Base-by-base conservation (phyloP, 2,329 filamentous ascomycete species). In the Talaromyces sp. region DNA sequence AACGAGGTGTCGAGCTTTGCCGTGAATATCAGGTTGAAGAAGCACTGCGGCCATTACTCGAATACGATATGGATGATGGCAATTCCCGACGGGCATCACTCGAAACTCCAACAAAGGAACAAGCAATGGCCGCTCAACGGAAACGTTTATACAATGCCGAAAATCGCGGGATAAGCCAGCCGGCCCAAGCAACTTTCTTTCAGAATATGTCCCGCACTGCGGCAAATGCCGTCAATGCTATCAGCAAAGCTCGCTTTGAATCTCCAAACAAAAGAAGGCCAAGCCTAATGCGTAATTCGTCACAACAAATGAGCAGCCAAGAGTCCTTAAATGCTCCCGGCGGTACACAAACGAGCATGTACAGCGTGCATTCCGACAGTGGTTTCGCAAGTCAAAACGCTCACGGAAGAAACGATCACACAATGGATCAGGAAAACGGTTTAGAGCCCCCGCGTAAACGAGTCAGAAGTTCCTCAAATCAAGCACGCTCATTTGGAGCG, bases 31-130 rank as follows among this genome's bases (percentile, higher is more conserved):
- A 86, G 65, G 82, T 83, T 45, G 79, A 82, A 68, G 80, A 82
- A 67, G 62, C 82, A 31, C 72, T 83, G 45, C 73, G 80, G 54
- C 82, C 82, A 10, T 72, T 83, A 52, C 75, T 83, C 11, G 81
- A 83, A 67, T 82, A 83, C 67, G 81, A 83, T 65, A 76, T 79
- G 63, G 80, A 81, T 64, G 81, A 81, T 59, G 88, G 88, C 59
- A 78, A 87, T 60, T 87, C 90, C 5, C 89, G 90, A 64, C 87
- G 88, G 56, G 91, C 90, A 56, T 87, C 89, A 70, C 85, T 97
- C 71, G 94, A 98, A 72, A 98, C 95, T 0, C 95, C 95, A 0
- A 99, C 95, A 43, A 99, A 99, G 78, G 95, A 98, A 78, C 95
- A 98, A 78, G 95, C 95, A 66, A 97, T 98, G 93, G 95, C 95